Percentiles rank a stretch among this genome's conserved stretches.
phyloP scores from a whole-genome alignment of 768 basidiomycete species.

The Tylopilus sp. region DNA sequence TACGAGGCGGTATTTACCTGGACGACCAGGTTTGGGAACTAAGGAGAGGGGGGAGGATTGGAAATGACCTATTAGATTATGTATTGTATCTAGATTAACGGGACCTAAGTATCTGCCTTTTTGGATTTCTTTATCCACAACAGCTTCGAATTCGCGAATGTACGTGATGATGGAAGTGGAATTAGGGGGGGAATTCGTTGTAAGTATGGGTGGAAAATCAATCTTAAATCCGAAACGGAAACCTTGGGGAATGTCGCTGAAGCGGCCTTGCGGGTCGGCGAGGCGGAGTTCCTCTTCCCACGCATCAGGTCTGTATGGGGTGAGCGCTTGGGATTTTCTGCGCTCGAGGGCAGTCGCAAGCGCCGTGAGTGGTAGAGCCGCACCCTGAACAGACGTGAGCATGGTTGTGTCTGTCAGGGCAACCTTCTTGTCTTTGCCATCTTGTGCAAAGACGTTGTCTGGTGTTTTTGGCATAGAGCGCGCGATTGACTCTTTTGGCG shows the following conservation, averaged over 20 bases:
- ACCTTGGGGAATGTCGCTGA: background rate
- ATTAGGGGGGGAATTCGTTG: no score
- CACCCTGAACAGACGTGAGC: background rate
- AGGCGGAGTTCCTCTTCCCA: background rate
- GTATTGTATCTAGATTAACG: no score
- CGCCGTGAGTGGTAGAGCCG: background rate
- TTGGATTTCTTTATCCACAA: no score
- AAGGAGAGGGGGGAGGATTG: no score
- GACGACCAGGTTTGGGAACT: no score
- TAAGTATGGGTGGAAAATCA: no score
- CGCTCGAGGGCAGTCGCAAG: background rate
- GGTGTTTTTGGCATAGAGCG: background rate
- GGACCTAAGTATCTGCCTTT: no score
- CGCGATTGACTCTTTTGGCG: background rate
- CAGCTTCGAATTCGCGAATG: no score
- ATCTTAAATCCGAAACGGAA: background rate
- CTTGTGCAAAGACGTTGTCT: background rate
- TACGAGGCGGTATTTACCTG: no score
- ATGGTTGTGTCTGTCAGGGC: background rate
- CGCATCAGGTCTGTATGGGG: background rate
- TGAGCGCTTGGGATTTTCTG: no score
- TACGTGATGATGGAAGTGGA: no score
- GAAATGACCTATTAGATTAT: no score
- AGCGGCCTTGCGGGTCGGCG: background rate
- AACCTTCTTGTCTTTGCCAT: background rate